phyloP scores from a whole-genome alignment of 371 early-diverging fungal species.

The Haplosporangium sp. region DNA sequence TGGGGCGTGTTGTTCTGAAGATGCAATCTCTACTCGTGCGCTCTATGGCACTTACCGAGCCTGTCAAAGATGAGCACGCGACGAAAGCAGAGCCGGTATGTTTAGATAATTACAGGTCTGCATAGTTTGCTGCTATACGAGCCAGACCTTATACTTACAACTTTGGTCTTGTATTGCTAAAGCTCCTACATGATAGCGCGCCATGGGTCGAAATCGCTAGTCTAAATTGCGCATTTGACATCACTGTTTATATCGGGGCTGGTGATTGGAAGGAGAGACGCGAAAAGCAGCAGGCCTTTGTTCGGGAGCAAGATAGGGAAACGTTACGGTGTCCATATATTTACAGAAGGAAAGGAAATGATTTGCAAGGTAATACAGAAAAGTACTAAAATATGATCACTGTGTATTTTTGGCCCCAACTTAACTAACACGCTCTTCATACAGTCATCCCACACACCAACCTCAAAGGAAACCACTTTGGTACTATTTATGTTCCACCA shows the following conservation, averaged over 20 bases:
- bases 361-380: background rate
- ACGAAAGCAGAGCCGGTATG: conserved; percentile 36
- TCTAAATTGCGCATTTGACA: conserved; percentile 67
- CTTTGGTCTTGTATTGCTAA: background rate
- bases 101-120: background rate
- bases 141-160: background rate
- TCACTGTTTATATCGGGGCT: conserved; percentile 70
- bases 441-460: conserved; percentile 49
- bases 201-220: conserved; percentile 84
- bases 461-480: conserved; percentile 62
- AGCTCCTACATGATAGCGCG: conserved; percentile 46
- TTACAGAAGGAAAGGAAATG: conserved; percentile 59
- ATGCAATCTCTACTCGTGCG: conserved; percentile 70
- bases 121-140: background rate
- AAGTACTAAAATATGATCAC: background rate
- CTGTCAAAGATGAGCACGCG: conserved; percentile 19
- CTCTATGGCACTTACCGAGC: conserved; percentile 61
- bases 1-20: conserved; percentile 68
- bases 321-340: conserved; percentile 75
- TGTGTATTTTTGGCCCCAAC: background rate
- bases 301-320: conserved; percentile 73
- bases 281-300: conserved; percentile 70
- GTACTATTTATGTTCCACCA: conserved; percentile 71
- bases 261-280: conserved; percentile 69
- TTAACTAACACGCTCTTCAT: background rate